Evolutionary conservation across 2,329 filamentous ascomycete genomes (phyloP).

Genomic region (Dactylellina leptospora): DNA sequence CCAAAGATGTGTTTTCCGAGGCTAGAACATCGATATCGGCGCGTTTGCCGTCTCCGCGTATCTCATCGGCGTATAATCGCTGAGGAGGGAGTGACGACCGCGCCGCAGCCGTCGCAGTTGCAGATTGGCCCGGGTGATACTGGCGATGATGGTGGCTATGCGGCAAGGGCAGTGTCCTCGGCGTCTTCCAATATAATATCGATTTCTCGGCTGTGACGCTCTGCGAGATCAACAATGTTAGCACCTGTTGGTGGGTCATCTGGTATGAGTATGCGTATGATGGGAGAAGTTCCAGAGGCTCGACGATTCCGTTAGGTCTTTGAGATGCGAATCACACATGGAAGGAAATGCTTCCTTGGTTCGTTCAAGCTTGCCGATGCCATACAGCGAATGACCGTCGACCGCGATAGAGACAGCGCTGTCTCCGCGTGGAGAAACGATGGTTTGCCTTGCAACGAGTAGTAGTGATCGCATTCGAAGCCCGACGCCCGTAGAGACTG

Average conservation of each 20-base stretch:
- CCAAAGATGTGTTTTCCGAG: not conserved
- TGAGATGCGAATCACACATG: not conserved
- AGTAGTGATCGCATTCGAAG: not conserved
- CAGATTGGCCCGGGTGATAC: not conserved
- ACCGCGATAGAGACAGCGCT: not conserved
- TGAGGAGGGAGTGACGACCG: no score
- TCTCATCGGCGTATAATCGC: constrained; percentile 10
- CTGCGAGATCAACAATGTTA: constrained; percentile 51
- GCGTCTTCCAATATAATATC: constrained; percentile 31
- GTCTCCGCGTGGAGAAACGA: not conserved
- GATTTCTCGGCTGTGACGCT: constrained; percentile 42
- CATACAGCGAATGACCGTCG: not conserved
- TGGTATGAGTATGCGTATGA: no score
- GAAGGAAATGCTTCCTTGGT: no score
- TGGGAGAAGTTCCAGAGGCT: not conserved
- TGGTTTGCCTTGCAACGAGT: no score
- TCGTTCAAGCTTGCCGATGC: not conserved
- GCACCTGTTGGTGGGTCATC: constrained; percentile 40
- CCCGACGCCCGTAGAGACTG: not conserved
- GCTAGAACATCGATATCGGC: constrained; percentile 1
- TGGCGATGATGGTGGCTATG: not conserved
- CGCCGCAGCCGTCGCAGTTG: not conserved
- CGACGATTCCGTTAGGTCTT: not conserved
- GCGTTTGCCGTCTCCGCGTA: constrained; percentile 18
- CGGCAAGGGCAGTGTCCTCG: constrained; percentile 4